Percentiles rank a stretch among this genome's conserved stretches.
phyloP scores from a whole-genome alignment of 1,284 basidiomycete species.

The Takashimella tepidaria region DNA sequence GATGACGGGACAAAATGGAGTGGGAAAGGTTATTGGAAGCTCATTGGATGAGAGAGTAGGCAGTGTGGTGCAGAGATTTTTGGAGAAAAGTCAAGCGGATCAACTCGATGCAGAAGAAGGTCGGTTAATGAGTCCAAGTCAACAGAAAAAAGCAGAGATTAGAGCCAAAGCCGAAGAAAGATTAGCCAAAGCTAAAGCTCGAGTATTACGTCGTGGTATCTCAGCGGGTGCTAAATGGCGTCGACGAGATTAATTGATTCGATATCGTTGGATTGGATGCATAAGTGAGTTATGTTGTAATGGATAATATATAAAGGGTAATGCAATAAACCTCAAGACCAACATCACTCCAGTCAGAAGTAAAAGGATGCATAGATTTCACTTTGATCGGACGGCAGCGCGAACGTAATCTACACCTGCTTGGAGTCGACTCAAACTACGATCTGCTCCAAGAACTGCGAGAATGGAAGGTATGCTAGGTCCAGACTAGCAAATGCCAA shows the following conservation, averaged over 20 bases:
- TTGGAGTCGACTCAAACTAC: background rate
- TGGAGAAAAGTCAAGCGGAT: slow-evolving; percentile 1
- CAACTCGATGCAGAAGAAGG: slow-evolving; percentile 16
- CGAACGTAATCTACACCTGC: background rate
- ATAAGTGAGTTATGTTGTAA: too few relatives aligned
- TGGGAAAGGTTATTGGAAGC: background rate
- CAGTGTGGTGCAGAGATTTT: background rate
- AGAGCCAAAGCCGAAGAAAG: slow-evolving; percentile 10
- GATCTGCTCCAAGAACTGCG: background rate
- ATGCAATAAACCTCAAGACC: too few relatives aligned
- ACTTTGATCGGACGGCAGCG: background rate
- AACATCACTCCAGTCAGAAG: too few relatives aligned
- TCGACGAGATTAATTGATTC: too few relatives aligned
- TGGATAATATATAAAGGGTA: too few relatives aligned
- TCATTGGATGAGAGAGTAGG: background rate
- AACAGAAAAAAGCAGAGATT: slow-evolving; percentile 13
- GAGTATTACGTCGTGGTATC: background rate
- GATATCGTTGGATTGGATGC: too few relatives aligned
- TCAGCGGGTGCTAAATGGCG: too few relatives aligned
- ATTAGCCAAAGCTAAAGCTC: slow-evolving; percentile 4
- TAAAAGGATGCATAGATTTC: too few relatives aligned
- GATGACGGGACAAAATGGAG: background rate
- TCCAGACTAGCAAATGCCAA: too few relatives aligned
- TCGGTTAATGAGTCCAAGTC: slow-evolving; percentile 8
- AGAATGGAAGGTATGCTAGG: background rate